These are phyloP conservation scores for Cryptomeria japonica DNA, from an alignment of 75 land plant species.

Conservation along the genomic window DNA sequence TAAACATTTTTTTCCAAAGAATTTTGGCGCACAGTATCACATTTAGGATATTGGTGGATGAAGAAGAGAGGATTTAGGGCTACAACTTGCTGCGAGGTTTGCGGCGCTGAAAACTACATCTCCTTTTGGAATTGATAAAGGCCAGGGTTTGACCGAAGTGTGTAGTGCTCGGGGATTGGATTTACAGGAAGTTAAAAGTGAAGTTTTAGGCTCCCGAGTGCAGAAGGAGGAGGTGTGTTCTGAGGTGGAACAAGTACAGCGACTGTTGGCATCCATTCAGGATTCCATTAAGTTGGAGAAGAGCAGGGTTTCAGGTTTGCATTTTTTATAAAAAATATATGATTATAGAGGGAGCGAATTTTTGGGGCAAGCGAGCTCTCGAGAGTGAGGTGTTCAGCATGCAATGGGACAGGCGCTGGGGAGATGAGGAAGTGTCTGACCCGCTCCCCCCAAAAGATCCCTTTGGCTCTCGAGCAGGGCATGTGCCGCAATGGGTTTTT, in stretches of 20 bases:
- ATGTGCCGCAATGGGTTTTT: no score
- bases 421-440: no score
- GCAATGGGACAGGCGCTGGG: no score
- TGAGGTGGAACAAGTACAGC: slow-evolving; percentile 6
- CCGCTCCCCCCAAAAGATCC: no score
- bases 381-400: no score
- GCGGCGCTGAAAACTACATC: slow-evolving; percentile 6
- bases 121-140: background rate
- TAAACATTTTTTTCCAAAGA: no score
- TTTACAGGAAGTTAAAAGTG: background rate
- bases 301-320: background rate
- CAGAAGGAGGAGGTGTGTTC: background rate
- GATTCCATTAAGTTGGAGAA: slow-evolving; percentile 5
- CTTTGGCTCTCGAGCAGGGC: no score
- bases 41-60: slow-evolving; percentile 6
- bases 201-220: no score
- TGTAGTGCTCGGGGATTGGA: background rate
- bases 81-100: slow-evolving; percentile 4
- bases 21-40: no score
- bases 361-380: no score
- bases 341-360: no score
- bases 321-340: no score
- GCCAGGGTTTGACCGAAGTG: background rate
- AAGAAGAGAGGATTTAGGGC: slow-evolving; percentile 9
- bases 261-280: background rate